These are phyloP conservation scores for Dichomitus squalens DNA, from an alignment of 1,284 basidiomycete species.

Conservation along the genomic window DNA sequence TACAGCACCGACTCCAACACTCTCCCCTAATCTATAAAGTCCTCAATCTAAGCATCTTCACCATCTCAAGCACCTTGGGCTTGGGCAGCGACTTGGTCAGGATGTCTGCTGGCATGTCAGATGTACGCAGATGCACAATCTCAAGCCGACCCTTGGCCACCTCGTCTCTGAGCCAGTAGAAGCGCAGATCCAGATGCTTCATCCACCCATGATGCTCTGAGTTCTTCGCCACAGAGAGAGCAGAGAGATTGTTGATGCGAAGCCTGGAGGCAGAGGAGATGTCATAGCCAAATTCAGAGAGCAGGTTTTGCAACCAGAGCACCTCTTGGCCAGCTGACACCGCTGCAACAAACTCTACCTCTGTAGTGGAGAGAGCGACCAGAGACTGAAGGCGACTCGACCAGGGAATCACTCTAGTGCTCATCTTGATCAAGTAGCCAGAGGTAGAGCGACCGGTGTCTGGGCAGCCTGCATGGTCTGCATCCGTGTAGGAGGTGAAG, in stretches of 20 bases:
- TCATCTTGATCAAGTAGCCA: slow-evolving; percentile 15
- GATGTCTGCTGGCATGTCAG: background rate
- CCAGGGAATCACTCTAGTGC: too few species aligned
- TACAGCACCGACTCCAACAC: too few species aligned
- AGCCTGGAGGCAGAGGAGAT: too few species aligned
- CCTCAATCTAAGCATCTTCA: slow-evolving; percentile 1
- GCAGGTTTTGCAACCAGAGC: too few species aligned
- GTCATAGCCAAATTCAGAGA: too few species aligned
- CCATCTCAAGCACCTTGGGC: background rate
- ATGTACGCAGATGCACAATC: background rate
- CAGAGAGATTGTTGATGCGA: too few species aligned
- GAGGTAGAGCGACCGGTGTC: slow-evolving; percentile 6
- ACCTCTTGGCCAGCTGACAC: too few species aligned
- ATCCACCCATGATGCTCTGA: background rate
- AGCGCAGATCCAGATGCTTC: slow-evolving; percentile 3
- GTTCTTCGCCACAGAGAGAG: too few species aligned
- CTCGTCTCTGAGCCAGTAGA: slow-evolving; percentile 1
- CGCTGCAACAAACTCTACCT: too few species aligned
- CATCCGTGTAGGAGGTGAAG: background rate
- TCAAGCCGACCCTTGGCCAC: background rate
- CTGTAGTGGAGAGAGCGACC: too few species aligned
- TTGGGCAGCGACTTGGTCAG: background rate
- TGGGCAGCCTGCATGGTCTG: slow-evolving; percentile 5
- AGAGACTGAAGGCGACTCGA: too few species aligned
- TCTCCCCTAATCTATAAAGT: slow-evolving; percentile 1